phyloP scores from a whole-genome alignment of 2,329 filamentous ascomycete genomes.

The Clarireedia monteithiana region DNA sequence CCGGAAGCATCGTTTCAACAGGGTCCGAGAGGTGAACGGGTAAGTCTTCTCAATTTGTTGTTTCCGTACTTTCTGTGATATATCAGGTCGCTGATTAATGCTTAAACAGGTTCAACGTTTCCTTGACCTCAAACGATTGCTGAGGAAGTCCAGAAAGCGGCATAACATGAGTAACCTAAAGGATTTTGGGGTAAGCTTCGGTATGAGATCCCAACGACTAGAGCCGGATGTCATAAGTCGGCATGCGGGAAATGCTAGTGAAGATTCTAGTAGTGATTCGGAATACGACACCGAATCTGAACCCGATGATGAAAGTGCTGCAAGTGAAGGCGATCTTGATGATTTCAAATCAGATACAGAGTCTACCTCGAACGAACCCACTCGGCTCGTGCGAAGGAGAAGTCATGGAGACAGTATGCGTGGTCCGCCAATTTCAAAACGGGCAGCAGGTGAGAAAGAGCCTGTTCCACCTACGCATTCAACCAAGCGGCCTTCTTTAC shows the following conservation, averaged over 20 bases:
- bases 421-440: constrained; percentile 28
- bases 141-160: constrained; percentile 45
- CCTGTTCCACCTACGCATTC: constrained; percentile 20
- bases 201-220: constrained; percentile 69
- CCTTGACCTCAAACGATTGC: constrained; percentile 52
- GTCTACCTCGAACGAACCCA: constrained; percentile 10
- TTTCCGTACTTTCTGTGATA: background rate
- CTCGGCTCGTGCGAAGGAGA: constrained; percentile 27
- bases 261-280: constrained; percentile 32
- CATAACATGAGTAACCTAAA: constrained; percentile 26
- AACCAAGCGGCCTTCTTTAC: constrained; percentile 6
- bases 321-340: constrained; percentile 36
- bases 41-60: background rate
- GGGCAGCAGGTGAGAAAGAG: constrained; percentile 24
- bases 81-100: background rate
- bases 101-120: constrained; percentile 33
- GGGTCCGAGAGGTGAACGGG: constrained; percentile 35
- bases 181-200: constrained; percentile 57
- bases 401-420: constrained; percentile 36
- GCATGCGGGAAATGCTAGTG: constrained; percentile 37
- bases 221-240: constrained; percentile 30
- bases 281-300: constrained; percentile 31
- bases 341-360: constrained; percentile 29
- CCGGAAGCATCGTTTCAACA: constrained; percentile 46
- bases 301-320: constrained; percentile 31